Evolutionary conservation across 176 grass and related monocot species (phyloP), one percentile per base, ranked within the genome.

Genomic region (Oropetium thomaeum): DNA sequence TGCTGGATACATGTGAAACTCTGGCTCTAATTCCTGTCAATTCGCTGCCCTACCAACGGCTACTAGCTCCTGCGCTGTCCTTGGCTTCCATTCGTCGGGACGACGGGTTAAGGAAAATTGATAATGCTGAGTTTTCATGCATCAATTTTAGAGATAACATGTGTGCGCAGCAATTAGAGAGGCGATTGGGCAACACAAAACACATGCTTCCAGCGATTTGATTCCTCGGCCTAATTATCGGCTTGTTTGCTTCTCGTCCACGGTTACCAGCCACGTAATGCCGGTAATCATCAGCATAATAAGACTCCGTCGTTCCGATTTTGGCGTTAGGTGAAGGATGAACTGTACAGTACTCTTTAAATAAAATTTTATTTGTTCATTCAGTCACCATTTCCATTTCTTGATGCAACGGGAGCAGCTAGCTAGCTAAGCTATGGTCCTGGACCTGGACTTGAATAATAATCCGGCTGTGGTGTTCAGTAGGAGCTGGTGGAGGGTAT

Each of bases 191-290:
- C 38, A 20, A 38, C 23, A 26, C 23, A 1, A 39, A 81, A 52
- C 23, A 67, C 86, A 79, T 83, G 86, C 29, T 68, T 84, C 86
- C 86, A 88, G 81, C 81, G 84, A 68, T 84, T 70, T 84, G 75
- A 84, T 84, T 79, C 81, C 44, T 30, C 45, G 10, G 34, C 33
- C n/a, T n/a, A n/a, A n/a, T 41, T 70, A 14, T 58, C 47, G 35
- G 42, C 69, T 62, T 45, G 42, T 32, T n/a, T 9, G 15, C 60
- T 73, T 25, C 34, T n/a, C 59, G 77, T 61, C 35, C 73, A 48
- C 31, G 52, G 70, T 64, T 70, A 74, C 57, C 81, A 58, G 79
- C 81, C 58, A 39, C 54, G n/a, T n/a, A n/a, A n/a, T 74, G 64
- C 63, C 57, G 44, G n/a, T 70, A 45, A 57, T 47, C 15, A 32